Evolutionary conservation across 495 filamentous ascomycete genomes (phyloP).

Genomic region (Extremus antarcticus): DNA sequence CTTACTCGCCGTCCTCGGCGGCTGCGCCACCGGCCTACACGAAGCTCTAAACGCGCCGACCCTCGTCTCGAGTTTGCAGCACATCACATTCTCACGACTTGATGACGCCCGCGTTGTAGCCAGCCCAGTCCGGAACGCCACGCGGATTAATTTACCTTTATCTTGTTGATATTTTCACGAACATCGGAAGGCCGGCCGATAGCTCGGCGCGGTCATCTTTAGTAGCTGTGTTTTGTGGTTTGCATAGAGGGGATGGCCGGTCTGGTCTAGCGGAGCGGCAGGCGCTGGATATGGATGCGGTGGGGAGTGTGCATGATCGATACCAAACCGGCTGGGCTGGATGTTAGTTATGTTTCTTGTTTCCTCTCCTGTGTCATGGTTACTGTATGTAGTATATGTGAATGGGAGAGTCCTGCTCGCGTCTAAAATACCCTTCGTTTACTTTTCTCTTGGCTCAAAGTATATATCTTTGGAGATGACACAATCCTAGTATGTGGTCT

Average conservation of each 20-base stretch:
- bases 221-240: not conserved
- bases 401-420: slow-evolving; percentile 1
- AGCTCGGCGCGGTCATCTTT: not conserved
- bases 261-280: not conserved
- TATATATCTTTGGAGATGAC: too few species aligned
- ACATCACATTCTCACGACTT: not conserved
- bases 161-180: not conserved
- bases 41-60: not conserved
- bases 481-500: too few species aligned
- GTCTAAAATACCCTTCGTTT: too few species aligned
- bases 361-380: not conserved
- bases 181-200: not conserved
- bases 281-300: not conserved
- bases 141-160: not conserved
- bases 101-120: not conserved
- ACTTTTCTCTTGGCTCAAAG: too few species aligned
- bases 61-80: not conserved
- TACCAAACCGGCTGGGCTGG: not conserved
- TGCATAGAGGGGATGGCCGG: not conserved
- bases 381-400: not conserved
- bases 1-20: not conserved
- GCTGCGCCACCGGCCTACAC: not conserved
- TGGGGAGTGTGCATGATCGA: not conserved
- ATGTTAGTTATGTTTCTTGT: not conserved
- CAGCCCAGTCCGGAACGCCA: not conserved